Base-by-base conservation (phyloP, 331 rosid species). In the Erythrophleum ivorense region DNA sequence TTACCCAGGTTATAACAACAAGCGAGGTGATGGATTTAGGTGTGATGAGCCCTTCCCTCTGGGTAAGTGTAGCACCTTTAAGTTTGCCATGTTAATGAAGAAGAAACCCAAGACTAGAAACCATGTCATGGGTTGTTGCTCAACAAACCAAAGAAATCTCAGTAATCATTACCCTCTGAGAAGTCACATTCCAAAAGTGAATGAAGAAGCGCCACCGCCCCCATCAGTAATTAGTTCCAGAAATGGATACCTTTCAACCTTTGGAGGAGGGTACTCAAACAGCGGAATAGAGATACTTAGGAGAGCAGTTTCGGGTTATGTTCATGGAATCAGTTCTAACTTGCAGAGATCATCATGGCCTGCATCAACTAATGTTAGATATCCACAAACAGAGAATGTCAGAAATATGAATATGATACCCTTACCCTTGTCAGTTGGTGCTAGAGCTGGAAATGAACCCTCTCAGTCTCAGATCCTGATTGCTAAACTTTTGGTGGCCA, bases 1-100 rank as follows among this genome's bases (percentile, higher is more conserved):
- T 41, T 67, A 18, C 53, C 73, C 73, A 1, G 73, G 73, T 43
- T 67, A 67, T n/a, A 67, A 41, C 18, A 67, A 67, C 73, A 67
- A 67, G 73, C 16, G 73, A 19, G 73, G 73, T 0, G 53, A 67
- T n/a, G 73, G 73, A 2, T 1, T 31, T 13, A 41, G 16, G 53
- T 41, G 33, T 40, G 73, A 67, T 67, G 12, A 67, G 73, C 33
- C 73, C n/a, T 67, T 67, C 53, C 71, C 24, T 11, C 49, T 65
- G 0, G 49, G 71, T 6, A 16, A 65, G 11, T 65, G 71, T 5
- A 16, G 73, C 16, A 67, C 73, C 3, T 67, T 67, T 16, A 41
- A 67, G 53, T 67, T 41, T n/a, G 14, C 15, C 72, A 6, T 38
- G 48, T 6, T 15, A 63, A 9, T 21, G 46, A 41, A 66, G 72